Evolutionary conservation across 352 stramenopile genomes (phyloP), one percentile per base, ranked within the genome.

Genomic region (Phytopythium kandeliae): DNA sequence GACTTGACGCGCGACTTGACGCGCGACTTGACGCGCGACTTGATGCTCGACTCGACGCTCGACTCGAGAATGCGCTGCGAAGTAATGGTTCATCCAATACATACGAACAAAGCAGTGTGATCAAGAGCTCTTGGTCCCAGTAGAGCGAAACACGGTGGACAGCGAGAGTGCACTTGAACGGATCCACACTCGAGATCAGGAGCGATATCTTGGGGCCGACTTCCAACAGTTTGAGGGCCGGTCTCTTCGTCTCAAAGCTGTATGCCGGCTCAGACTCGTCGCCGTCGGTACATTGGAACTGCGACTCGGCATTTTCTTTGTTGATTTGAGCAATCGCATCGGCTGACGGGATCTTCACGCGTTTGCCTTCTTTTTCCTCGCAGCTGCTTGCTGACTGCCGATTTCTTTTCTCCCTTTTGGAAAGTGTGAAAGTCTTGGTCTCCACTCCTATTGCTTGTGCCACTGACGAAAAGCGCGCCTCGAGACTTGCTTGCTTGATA

Each of bases 121-220:
- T 75, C 9, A 90, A 47, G 22, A 89, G 55, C 13, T 86, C 72
- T 31, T 89, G 75, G 43, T 90, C 77, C 79, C 79, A 90, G 44
- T 89, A 90, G 5, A 89, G 3, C 1, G 68, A 65, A 7, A 74
- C 62, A 57, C 80, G 77, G 31, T 86, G 60, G 3, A 71, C 48
- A 17, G 68, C 70, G 9, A 89, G 44, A 52, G 75, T 77, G 4
- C 53, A 67, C 25, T 79, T 71, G 24, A 87, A 73, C 41, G 79
- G 79, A 17, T 73, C 51, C 11, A 74, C 56, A 24, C 65, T 84
- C 2, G 73, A 78, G 12, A 85, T 53, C 31, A 82, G 33, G 6
- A 90, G 58, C 8, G 65, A 81, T 19, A 69, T 73, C 57, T 71
- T 87, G 1, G 76, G 65, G 0, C 68, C 54, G 24, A 90, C 53